A percentile compares a stretch with the other conserved stretches of the same genome.
Evolutionary conservation across 106 monocot species (phyloP).

Genomic region (Amphibolis antarctica): DNA sequence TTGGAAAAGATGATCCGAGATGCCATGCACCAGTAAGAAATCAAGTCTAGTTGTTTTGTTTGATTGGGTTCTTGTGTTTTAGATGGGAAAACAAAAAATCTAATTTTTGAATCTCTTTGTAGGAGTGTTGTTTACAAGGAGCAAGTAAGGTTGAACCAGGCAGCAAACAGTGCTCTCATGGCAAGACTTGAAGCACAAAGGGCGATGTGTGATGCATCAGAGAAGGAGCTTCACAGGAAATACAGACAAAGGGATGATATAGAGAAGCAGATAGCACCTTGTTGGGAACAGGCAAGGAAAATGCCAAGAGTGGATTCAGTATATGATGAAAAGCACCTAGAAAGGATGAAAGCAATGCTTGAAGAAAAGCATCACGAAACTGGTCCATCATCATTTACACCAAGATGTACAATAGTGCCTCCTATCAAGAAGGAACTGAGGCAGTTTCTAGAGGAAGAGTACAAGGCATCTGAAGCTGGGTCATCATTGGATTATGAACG

Average conservation of each 20-base stretch:
- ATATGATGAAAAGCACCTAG: not conserved
- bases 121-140: constrained; percentile 9
- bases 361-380: not conserved
- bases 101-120: not conserved
- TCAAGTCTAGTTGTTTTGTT: not conserved
- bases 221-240: constrained; percentile 49
- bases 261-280: constrained; percentile 37
- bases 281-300: constrained; percentile 35
- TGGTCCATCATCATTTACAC: not conserved
- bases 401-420: not conserved
- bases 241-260: constrained; percentile 54
- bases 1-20: constrained; percentile 92
- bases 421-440: constrained; percentile 53
- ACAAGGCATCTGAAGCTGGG: constrained; percentile 47
- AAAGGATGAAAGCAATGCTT: not conserved
- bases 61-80: not conserved
- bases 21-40: constrained; percentile 82
- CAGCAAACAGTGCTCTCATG: constrained; percentile 46
- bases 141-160: constrained; percentile 38
- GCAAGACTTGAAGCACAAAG: constrained; percentile 83
- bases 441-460: constrained; percentile 64
- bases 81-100: not conserved
- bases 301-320: not conserved
- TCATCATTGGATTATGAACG: constrained; percentile 15
- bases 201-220: constrained; percentile 56